Evolutionary conservation across 2,329 filamentous ascomycete genomes (phyloP).

Genomic region (Seiridium unicorne): DNA sequence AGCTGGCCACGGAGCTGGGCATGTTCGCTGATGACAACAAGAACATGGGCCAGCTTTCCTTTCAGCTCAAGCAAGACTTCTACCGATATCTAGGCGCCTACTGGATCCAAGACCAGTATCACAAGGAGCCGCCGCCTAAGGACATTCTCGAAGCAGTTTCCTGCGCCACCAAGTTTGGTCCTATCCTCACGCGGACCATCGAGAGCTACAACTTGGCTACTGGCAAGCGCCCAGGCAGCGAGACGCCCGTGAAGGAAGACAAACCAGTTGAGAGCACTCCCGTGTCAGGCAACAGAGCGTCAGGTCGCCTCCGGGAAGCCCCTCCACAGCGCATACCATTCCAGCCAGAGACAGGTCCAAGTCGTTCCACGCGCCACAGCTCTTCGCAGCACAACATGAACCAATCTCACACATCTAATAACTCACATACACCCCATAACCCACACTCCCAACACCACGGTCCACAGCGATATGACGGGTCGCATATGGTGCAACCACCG

Average conservation of each 20-base stretch:
- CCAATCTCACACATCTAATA: slow-evolving; percentile 18
- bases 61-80: slow-evolving; percentile 82
- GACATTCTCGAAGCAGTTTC: slow-evolving; percentile 77
- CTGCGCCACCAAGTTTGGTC: slow-evolving; percentile 80
- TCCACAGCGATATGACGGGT: slow-evolving; percentile 25
- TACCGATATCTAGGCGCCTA: slow-evolving; percentile 88
- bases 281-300: slow-evolving; percentile 55
- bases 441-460: slow-evolving; percentile 22
- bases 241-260: slow-evolving; percentile 59
- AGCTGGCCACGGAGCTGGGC: slow-evolving; percentile 73
- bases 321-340: slow-evolving; percentile 82
- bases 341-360: slow-evolving; percentile 71
- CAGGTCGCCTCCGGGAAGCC: slow-evolving; percentile 72
- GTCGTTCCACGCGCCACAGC: slow-evolving; percentile 61
- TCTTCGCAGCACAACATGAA: slow-evolving; percentile 40
- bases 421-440: slow-evolving; percentile 8
- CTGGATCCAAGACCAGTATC: slow-evolving; percentile 76
- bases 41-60: slow-evolving; percentile 69
- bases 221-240: slow-evolving; percentile 56
- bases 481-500: slow-evolving; percentile 29
- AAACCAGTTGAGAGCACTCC: slow-evolving; percentile 51
- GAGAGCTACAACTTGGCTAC: slow-evolving; percentile 66
- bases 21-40: slow-evolving; percentile 69
- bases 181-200: slow-evolving; percentile 73
- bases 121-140: slow-evolving; percentile 79